Evolutionary conservation across 805 yeast species (phyloP), one percentile per base, ranked within the genome.

Genomic region (Ogataea populi-albae): DNA sequence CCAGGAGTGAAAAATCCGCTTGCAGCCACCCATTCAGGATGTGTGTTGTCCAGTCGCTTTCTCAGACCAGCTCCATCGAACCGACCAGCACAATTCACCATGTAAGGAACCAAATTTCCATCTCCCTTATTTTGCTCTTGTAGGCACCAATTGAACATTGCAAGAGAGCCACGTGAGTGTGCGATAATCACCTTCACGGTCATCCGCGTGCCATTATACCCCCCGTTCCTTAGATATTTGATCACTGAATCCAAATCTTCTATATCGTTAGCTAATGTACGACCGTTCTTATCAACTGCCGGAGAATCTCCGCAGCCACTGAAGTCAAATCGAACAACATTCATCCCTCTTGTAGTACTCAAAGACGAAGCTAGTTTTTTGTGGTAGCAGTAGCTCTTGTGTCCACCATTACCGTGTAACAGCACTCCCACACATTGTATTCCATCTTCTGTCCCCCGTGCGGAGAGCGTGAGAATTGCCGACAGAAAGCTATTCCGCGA

Each of bases 391-490:
- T 86, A 82, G 63, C 84, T 75, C 46, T 86, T 75, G 55, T 89
- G 94, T 0, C 95, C 94, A 1, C 80, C 89, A 43, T 75, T 82
- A 1, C 97, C 97, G 56, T 89, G 97, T n/a, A 78, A 46, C 12
- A 88, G 53, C 5, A 88, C 54, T 0, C 81, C 86, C 4, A n/a
- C n/a, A n/a, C n/a, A n/a, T n/a, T n/a, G n/a, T n/a, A n/a, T n/a
- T n/a, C n/a, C n/a, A n/a, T n/a, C n/a, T n/a, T n/a, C n/a, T n/a
- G n/a, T n/a, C n/a, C n/a, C n/a, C n/a, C n/a, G n/a, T n/a, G n/a
- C n/a, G n/a, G n/a, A n/a, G n/a, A n/a, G n/a, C n/a, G n/a, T n/a
- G n/a, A n/a, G n/a, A n/a, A n/a, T n/a, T n/a, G n/a, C n/a, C n/a
- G n/a, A n/a, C n/a, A n/a, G n/a, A n/a, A n/a, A n/a, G n/a, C n/a